Evolutionary conservation across 495 filamentous ascomycete genomes (phyloP), one percentile per base, ranked within the genome.

Genomic region (Neurospora sp.): DNA sequence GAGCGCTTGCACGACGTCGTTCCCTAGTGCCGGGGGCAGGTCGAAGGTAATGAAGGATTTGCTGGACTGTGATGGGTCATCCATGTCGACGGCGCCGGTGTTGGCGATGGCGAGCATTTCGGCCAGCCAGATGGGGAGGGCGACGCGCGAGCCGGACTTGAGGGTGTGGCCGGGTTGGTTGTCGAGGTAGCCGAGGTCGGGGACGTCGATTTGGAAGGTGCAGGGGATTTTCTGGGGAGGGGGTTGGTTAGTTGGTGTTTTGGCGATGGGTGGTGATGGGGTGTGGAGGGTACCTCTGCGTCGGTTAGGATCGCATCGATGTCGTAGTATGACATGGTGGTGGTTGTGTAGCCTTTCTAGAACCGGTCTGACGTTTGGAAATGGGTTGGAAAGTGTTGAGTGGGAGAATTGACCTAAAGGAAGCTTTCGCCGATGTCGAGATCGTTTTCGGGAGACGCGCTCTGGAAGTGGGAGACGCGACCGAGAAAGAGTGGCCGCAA

Each of bases 81-180:
- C 82, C 31, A 77, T 74, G 74, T 86, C 27, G 27, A 62, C 14
- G 2, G 54, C 27, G 86, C 87, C 72, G 39, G 89, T 86, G 54
- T 86, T 87, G 72, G 91, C 91, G 66, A 97, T 91, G 62, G 93
- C 95, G 38, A 99, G 91, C 88, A 97, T 94, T 83, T 97, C 93
- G 73, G 92, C 93, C n/a, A 99, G 90, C 96, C 96, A 99, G 80
- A 98, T 86, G 42, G 96, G 96, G 1, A 99, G 89, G 72, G 92
- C 89, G 72, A 97, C 85, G 39, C 89, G 89, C 3, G 93, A 94
- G 41, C 92, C 92, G 59, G 90, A 81, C 82, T 93, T 94, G 75
- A 98, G 92, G n/a, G 85, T 80, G 35, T 84, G 84, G 10, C 79
- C 77, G 4, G 85, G 78, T 66, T 83, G 86, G 79, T 94, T 96